Evolutionary conservation across 208 protist species (phyloP).

Genomic region (Trypanosomatidae sp.): DNA sequence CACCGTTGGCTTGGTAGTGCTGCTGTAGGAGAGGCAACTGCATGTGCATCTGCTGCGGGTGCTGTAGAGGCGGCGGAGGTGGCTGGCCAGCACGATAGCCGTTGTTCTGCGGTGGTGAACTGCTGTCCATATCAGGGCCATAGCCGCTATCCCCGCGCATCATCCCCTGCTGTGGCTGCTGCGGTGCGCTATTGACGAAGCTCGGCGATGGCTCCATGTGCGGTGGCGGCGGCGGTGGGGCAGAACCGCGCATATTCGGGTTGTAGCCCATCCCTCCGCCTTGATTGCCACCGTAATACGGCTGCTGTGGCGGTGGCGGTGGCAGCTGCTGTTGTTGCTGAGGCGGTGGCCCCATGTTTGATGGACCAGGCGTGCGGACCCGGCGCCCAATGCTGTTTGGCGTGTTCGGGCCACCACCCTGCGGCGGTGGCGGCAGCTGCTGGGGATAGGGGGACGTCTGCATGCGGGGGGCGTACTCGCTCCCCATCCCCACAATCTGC

Average conservation of each 20-base stretch:
- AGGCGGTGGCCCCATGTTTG: constrained; percentile 2
- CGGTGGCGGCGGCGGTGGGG: constrained; percentile 26
- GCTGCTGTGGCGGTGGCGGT: constrained; percentile 8
- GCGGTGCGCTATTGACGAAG: constrained; percentile 20
- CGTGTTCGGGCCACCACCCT: constrained; percentile 13
- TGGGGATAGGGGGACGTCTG: constrained; percentile 28
- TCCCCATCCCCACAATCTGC: constrained; percentile 31
- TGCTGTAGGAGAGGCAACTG: constrained; percentile 33
- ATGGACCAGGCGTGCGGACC: constrained; percentile 10
- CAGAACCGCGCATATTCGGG: constrained; percentile 28
- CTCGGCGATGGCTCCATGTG: constrained; percentile 46
- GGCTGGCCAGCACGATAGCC: constrained; percentile 18
- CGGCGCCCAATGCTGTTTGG: constrained; percentile 24
- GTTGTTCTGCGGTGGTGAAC: constrained; percentile 32
- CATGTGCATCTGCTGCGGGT: constrained; percentile 45
- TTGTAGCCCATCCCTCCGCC: constrained; percentile 26
- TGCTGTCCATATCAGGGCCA: constrained; percentile 27
- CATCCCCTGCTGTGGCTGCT: constrained; percentile 17
- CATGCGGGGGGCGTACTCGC: constrained; percentile 23
- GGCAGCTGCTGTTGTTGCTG: constrained; percentile 9
- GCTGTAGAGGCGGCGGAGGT: constrained; percentile 10
- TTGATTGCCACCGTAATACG: constrained; percentile 31
- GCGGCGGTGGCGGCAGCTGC: constrained; percentile 18
- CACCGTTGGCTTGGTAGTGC: constrained; percentile 30
- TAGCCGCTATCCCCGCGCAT: constrained; percentile 36